Base-by-base conservation (phyloP, 1,284 basidiomycete species). In the Sporisorium iseilematis-ciliati region DNA sequence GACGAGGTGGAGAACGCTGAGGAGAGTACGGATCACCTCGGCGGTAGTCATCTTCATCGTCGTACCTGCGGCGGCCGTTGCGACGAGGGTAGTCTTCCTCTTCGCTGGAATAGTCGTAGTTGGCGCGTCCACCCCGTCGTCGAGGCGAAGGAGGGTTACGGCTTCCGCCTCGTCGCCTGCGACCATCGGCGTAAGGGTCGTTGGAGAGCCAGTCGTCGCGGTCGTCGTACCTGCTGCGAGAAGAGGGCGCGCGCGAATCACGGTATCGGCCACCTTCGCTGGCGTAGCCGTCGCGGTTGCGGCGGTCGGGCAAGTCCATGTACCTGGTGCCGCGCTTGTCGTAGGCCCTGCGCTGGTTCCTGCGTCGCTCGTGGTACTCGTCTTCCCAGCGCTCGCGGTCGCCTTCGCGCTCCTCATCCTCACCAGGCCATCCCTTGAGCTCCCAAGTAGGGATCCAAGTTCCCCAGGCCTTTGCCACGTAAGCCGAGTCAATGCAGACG, bases 381-480 rank as follows among this genome's bases (percentile, higher is more conserved):
- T 64, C 55, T 20, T 69, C 63, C 58, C 59, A 58, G 2, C 63
- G 52, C 26, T 68, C 61, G 41, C 49, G 31, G 21, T 62, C 66
- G n/a, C 57, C 59, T 10, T 64, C 64, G n/a, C 25, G n/a, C 40
- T 71, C 64, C 41, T 72, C 65, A 43, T 75, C 68, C 61, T 75
- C 75, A 29, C 77, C 79, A 1, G 80, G 79, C 80, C 80, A 82
- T 21, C 80, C 80, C 23, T 73, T 53, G 54, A 57, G 51, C 57
- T 82, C 80, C 80, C 80, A 82, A 12, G 71, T 58, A 3, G 80
- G 80, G 29, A 82, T 82, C 80, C 80, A 82, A 8, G 72, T 69
- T 12, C 77, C 79, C 80, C 80, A 82, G 2, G 80, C 80, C 57
- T 82, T 82, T 62, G 80, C 80, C 16, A 80, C 77, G 64, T 82